These are phyloP conservation scores for Russula olivacea DNA, from an alignment of 768 basidiomycete genomes.

Conservation along the genomic window DNA sequence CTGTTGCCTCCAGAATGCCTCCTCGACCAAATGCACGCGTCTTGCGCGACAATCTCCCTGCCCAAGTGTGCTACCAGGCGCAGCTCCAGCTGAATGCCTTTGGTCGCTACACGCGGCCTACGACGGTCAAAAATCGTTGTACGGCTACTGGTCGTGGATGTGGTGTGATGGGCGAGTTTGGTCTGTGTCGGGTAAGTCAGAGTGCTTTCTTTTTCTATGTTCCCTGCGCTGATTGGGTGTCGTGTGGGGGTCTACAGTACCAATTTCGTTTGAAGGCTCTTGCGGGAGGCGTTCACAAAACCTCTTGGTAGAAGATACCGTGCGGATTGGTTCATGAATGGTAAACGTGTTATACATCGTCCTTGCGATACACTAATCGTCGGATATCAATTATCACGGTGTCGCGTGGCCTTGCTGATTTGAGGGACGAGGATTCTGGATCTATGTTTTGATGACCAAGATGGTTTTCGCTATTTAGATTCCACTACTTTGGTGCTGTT, in stretches of 20 bases:
- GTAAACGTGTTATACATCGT: background rate
- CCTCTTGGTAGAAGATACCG: constrained; percentile 67
- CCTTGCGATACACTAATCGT: background rate
- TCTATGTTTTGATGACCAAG: too few relatives aligned
- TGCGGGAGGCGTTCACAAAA: constrained; percentile 74
- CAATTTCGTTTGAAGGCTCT: constrained; percentile 88
- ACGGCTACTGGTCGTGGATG: constrained; percentile 78
- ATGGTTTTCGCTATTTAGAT: too few relatives aligned
- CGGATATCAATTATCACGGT: background rate
- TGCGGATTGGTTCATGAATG: background rate
- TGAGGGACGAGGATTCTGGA: too few relatives aligned
- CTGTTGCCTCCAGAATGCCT: background rate
- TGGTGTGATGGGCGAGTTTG: constrained; percentile 87
- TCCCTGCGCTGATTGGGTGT: background rate
- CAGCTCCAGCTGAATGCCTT: constrained; percentile 91
- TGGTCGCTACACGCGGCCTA: constrained; percentile 72
- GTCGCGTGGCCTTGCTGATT: too few relatives aligned
- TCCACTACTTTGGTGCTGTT: too few relatives aligned
- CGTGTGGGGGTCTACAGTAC: constrained; percentile 43
- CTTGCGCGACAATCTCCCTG: constrained; percentile 74
- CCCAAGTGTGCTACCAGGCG: constrained; percentile 87
- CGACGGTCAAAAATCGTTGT: constrained; percentile 86
- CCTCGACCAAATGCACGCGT: constrained; percentile 43
- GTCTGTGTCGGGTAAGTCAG: constrained; percentile 61
- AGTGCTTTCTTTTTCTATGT: background rate